Percentiles rank a stretch among this genome's conserved stretches.
phyloP scores from a whole-genome alignment of 306 rosid genomes.

The Cucumis hystrix region DNA sequence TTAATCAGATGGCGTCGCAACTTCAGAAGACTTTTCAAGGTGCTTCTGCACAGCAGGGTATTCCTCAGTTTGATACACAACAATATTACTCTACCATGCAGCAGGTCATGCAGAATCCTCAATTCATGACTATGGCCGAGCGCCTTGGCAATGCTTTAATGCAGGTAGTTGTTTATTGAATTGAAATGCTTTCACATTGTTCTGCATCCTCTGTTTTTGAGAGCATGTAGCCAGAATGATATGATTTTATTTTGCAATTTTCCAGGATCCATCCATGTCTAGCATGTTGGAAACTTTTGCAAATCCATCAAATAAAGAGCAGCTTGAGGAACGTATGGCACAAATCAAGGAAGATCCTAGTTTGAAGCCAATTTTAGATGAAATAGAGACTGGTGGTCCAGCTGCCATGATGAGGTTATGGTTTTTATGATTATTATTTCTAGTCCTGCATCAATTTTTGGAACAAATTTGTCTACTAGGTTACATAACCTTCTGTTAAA shows the following conservation, averaged over 20 bases:
- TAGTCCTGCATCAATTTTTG: not conserved
- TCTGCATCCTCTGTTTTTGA: not conserved
- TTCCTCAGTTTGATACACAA: slow-evolving; percentile 61
- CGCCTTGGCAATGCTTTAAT: slow-evolving; percentile 84
- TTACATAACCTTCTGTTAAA: slow-evolving; percentile 6
- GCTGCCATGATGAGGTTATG: slow-evolving; percentile 96
- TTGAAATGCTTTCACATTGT: not conserved
- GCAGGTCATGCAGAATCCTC: slow-evolving; percentile 99
- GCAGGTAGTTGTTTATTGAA: slow-evolving; percentile 46
- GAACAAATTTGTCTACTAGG: not conserved
- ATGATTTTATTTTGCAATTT: slow-evolving; percentile 11
- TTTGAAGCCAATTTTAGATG: slow-evolving; percentile 86
- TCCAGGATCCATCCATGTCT: slow-evolving; percentile 94
- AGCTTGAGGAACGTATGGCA: slow-evolving; percentile 97
- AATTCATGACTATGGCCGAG: slow-evolving; percentile 98
- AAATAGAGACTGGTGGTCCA: slow-evolving; percentile 95
- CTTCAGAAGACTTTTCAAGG: slow-evolving; percentile 90
- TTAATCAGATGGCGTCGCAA: slow-evolving; percentile 96
- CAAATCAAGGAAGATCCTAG: slow-evolving; percentile 93
- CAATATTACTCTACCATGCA: slow-evolving; percentile 82
- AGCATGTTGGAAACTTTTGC: slow-evolving; percentile 67
- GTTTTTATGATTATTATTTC: not conserved
- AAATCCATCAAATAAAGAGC: slow-evolving; percentile 66
- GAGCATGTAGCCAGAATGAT: not conserved
- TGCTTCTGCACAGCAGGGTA: slow-evolving; percentile 35